These are phyloP conservation scores for Ceratobasidium sp. DNA, from an alignment of 1,284 basidiomycete species.

Conservation along the genomic window DNA sequence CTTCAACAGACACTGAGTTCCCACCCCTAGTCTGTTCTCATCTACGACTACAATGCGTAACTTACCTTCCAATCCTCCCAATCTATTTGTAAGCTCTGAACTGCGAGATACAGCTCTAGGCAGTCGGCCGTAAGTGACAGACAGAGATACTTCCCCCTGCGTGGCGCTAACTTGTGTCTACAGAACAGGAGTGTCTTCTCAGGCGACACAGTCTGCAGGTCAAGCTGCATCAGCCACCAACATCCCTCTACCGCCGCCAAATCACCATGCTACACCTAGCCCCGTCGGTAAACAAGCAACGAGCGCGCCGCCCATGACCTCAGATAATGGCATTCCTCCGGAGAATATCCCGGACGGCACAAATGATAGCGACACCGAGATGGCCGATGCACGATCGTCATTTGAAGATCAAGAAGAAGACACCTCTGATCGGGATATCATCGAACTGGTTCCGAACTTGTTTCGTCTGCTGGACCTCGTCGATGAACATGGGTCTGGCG, in stretches of 20 bases:
- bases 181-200: too few species aligned
- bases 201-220: not conserved
- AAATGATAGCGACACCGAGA: conserved; percentile 35
- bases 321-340: too few species aligned
- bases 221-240: not conserved
- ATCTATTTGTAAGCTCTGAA: not conserved
- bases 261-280: not conserved
- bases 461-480: conserved; percentile 45
- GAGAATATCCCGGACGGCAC: not conserved
- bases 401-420: conserved; percentile 53
- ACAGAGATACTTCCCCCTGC: too few species aligned
- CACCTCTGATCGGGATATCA: conserved; percentile 57
- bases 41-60: not conserved
- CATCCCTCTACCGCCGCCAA: not conserved
- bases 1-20: not conserved
- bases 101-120: not conserved
- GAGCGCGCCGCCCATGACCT: not conserved
- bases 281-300: not conserved
- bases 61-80: not conserved
- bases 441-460: conserved; percentile 17
- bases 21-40: not conserved
- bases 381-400: conserved; percentile 24
- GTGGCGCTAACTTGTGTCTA: not conserved
- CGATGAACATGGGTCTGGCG: conserved; percentile 44
- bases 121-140: not conserved